Conservation (phyloP, 352 stramenopile genomes). For the Globisporangium acanthophoron region DNA sequence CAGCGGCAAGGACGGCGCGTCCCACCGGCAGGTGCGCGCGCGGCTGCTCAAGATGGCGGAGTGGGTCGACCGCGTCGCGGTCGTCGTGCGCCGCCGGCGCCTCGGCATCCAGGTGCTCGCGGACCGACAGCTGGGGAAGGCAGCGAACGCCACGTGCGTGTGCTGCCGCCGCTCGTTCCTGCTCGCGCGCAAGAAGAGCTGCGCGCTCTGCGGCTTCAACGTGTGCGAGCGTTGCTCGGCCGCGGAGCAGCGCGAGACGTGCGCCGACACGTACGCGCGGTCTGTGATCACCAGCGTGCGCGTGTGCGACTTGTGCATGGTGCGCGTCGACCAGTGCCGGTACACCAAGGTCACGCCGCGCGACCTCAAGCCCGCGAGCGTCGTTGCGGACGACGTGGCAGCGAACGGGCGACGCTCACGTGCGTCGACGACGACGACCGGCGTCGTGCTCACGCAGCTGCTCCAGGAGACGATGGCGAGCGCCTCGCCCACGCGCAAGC, state of each 20-base stretch:
- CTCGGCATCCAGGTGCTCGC: constrained; percentile 51
- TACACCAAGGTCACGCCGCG: constrained; percentile 14
- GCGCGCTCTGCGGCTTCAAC: constrained; percentile 22
- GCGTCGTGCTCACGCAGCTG: constrained; percentile 12
- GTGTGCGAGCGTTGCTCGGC: constrained; percentile 31
- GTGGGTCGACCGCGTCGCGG: constrained; percentile 21
- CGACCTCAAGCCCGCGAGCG: constrained; percentile 3
- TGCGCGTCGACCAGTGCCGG: constrained; percentile 19
- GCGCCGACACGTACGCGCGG: neutral
- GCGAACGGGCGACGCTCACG: neutral
- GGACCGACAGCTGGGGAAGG: constrained; percentile 20
- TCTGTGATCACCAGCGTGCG: constrained; percentile 18
- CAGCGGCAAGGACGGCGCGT: constrained; percentile 2
- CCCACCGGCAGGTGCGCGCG: constrained; percentile 10
- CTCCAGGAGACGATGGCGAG: constrained; percentile 22
- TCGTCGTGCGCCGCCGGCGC: constrained; percentile 33
- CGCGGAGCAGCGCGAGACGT: constrained; percentile 21
- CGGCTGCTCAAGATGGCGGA: constrained; percentile 18
- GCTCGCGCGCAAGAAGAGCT: constrained; percentile 14
- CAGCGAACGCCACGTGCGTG: constrained; percentile 23
- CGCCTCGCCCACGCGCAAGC: constrained; percentile 14
- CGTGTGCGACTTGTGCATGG: constrained; percentile 20
- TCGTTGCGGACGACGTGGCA: constrained; percentile 2
- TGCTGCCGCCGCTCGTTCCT: constrained; percentile 39
- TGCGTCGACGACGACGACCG: constrained; percentile 1